These are phyloP conservation scores for Suhomyces xylopsoci DNA, from an alignment of 805 yeast species.

Conservation along the genomic window DNA sequence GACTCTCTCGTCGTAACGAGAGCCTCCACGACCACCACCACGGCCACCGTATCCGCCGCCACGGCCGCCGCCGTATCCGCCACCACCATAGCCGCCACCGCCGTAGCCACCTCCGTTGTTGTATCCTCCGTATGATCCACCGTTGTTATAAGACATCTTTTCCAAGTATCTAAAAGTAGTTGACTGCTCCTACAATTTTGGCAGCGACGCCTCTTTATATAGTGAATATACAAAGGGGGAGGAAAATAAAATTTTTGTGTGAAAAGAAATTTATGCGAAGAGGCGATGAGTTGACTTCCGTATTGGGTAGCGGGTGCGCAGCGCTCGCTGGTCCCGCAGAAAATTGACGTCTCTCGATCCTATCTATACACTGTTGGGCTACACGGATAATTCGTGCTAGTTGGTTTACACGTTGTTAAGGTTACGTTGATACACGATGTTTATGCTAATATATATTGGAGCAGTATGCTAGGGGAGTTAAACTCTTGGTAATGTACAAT, in stretches of 20 bases:
- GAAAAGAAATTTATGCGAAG: constrained; percentile 6
- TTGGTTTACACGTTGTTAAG: background rate
- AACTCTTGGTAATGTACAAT: background rate
- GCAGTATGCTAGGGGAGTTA: constrained; percentile 1
- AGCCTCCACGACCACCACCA: constrained; percentile 28
- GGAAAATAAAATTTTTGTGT: constrained; percentile 1
- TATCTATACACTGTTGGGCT: background rate
- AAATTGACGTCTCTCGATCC: background rate
- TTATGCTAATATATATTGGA: background rate
- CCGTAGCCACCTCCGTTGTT: constrained; percentile 37
- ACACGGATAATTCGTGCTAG: background rate
- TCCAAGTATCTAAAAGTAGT: background rate
- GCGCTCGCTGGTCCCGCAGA: background rate
- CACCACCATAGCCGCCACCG: constrained; percentile 31
- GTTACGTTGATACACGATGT: background rate
- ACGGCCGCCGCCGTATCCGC: constrained; percentile 32
- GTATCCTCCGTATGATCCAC: constrained; percentile 18
- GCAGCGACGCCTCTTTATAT: constrained; percentile 1
- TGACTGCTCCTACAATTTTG: background rate
- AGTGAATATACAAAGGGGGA: background rate
- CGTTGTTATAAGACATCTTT: constrained; percentile 40
- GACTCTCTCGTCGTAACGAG: constrained; percentile 40
- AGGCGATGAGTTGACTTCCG: constrained; percentile 7
- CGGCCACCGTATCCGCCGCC: constrained; percentile 16
- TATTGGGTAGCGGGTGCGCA: constrained; percentile 4